Percentiles rank a stretch among this genome's conserved stretches.
These are phyloP conservation scores for Phaeosphaeria sp. DNA, from an alignment of 2,329 filamentous ascomycete genomes.

Conservation along the genomic window DNA sequence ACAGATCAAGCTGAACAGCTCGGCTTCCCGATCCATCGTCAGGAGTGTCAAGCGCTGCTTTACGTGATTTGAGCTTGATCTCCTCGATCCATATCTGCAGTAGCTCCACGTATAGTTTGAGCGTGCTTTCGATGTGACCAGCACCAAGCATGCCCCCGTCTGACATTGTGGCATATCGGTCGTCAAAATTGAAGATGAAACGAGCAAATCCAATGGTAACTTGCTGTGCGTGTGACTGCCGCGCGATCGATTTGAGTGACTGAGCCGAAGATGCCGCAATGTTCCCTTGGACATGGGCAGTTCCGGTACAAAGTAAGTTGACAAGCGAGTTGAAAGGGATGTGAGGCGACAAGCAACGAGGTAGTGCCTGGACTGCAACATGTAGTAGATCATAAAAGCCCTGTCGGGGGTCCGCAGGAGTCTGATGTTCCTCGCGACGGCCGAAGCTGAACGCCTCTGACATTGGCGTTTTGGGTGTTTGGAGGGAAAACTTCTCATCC, in stretches of 20 bases:
- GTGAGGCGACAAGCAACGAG: constrained; percentile 88
- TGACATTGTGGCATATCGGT: constrained; percentile 95
- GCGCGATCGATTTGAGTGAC: constrained; percentile 92
- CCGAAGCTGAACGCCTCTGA: constrained; percentile 92
- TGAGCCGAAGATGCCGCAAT: constrained; percentile 92
- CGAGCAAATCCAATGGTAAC: constrained; percentile 96
- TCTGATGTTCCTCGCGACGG: constrained; percentile 79
- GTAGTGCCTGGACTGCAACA: constrained; percentile 92
- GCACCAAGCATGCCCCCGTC: constrained; percentile 95
- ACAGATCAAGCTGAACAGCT: constrained; percentile 81
- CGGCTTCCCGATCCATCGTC: constrained; percentile 74
- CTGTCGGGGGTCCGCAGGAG: constrained; percentile 81
- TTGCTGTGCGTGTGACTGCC: constrained; percentile 90
- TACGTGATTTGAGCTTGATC: constrained; percentile 83
- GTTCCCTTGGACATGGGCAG: constrained; percentile 90
- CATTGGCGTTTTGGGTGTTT: constrained; percentile 92
- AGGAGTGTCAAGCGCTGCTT: constrained; percentile 68
- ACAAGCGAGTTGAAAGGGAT: constrained; percentile 94
- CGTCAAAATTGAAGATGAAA: constrained; percentile 99
- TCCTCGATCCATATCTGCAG: constrained; percentile 98
- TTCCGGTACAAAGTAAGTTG: constrained; percentile 94
- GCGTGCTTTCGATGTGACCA: constrained; percentile 91
- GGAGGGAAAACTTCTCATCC: constrained; percentile 90
- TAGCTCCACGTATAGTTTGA: constrained; percentile 91
- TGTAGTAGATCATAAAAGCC: constrained; percentile 95